Percentiles rank a stretch among this genome's conserved stretches.
phyloP scores from a whole-genome alignment of 179 eudicot genomes.

The Camellia oleifera region DNA sequence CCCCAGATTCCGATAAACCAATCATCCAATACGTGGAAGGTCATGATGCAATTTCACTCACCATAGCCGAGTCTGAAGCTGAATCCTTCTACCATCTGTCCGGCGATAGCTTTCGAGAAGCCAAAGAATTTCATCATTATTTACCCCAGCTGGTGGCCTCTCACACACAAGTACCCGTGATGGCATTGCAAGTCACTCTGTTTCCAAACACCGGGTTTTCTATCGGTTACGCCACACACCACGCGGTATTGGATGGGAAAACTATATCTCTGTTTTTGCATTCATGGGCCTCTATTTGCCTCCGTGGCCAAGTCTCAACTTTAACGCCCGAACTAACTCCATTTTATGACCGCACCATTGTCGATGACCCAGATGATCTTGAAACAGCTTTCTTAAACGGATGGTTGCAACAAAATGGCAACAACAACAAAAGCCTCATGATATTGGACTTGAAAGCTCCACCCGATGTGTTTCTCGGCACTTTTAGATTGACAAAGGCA shows the following conservation, averaged over 20 bases:
- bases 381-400: constrained; percentile 17
- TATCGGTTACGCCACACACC: constrained; percentile 36
- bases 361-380: constrained; percentile 27
- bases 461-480: constrained; percentile 26
- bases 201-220: constrained; percentile 36
- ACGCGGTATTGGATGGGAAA: constrained; percentile 36
- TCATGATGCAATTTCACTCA: constrained; percentile 26
- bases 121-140: constrained; percentile 7
- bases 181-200: constrained; percentile 37
- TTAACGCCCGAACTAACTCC: constrained; percentile 14
- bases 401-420: constrained; percentile 7
- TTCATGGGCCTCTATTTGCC: constrained; percentile 39
- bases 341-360: constrained; percentile 30
- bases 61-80: constrained; percentile 27
- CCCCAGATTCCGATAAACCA: constrained; percentile 4
- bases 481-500: constrained; percentile 26
- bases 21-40: constrained; percentile 21
- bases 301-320: neutral
- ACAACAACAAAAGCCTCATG: constrained; percentile 2
- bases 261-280: constrained; percentile 33
- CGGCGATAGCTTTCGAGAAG: constrained; percentile 15
- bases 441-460: neutral
- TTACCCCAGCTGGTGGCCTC: constrained; percentile 17
- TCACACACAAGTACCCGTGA: constrained; percentile 5
- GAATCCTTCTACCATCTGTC: constrained; percentile 28